Base-by-base conservation (phyloP, 2,329 filamentous ascomycete genomes). In the Trichoderma polysporum region DNA sequence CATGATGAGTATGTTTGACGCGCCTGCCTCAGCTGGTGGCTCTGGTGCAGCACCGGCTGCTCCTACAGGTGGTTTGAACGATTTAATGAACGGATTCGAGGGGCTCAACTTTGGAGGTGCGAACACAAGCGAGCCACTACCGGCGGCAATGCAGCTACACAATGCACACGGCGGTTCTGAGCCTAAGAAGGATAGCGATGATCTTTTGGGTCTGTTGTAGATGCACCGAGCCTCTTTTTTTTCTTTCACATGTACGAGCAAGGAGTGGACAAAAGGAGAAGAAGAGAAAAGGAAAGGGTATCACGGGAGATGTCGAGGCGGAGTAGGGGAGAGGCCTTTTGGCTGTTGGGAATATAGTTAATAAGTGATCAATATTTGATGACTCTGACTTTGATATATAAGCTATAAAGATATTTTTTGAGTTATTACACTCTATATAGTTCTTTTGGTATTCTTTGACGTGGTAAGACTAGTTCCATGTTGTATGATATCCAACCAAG, bases 1-100 rank as follows among this genome's bases (percentile, higher is more conserved):
- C 71, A 88, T 89, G 81, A 88, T 88, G 79, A 90, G 89, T 66
- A 82, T 92, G 76, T 92, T 91, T 68, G 90, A 90, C 58, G 88
- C 87, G 2, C 87, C 88, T 17, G 82, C 84, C 25, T 83, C 86
- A n/a, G 78, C 84, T 25, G 79, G 83, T 54, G 69, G 77, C 73
- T 68, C 67, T 31, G 81, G 82, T n/a, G 58, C 57, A 33, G 57
- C 82, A 3, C 57, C 60, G 22, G 60, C 53, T 2, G 82, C 83
- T 1, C 77, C 73, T 76, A 57, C 29, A 79, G 85, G 85, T 77
- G 91, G 89, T 64, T 86, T 97, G 84, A 91, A 92, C 71, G 94
- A 98, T 78, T 81, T 99, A 74, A 90, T 97, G 83, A 93, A 93
- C 75, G 94, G 94, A 0, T 96, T 99, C 75, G 91, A 89, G 31